Percentiles rank a stretch among this genome's conserved stretches.
These are phyloP conservation scores for Rhizopogon rudus DNA, from an alignment of 768 basidiomycete species.

Conservation along the genomic window DNA sequence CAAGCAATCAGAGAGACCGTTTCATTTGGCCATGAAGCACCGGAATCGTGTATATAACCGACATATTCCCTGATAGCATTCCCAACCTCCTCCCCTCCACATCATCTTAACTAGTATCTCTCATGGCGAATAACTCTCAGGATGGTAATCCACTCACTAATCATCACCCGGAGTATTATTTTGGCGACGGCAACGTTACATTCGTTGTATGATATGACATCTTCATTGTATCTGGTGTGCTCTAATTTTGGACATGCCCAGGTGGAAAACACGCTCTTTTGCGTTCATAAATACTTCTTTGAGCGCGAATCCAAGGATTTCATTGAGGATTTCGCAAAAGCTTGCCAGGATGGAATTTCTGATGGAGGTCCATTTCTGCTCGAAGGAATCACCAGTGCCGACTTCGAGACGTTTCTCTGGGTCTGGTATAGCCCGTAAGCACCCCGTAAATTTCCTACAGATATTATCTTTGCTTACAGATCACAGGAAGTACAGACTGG, in stretches of 20 bases:
- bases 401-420: constrained; percentile 47
- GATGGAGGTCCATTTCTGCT: constrained; percentile 2
- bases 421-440: constrained; percentile 54
- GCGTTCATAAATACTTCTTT: constrained; percentile 32
- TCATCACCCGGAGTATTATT: constrained; percentile 37
- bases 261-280: constrained; percentile 31
- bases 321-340: constrained; percentile 13
- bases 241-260: constrained; percentile 7
- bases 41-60: background rate
- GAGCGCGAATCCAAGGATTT: constrained; percentile 32
- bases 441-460: background rate
- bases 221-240: background rate
- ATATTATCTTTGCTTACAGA: background rate
- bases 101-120: background rate
- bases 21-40: background rate
- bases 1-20: background rate
- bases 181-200: constrained; percentile 49
- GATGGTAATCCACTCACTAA: background rate
- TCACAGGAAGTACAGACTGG: constrained; percentile 33
- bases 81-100: no score
- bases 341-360: background rate
- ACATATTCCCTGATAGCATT: background rate
- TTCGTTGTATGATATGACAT: constrained; percentile 40
- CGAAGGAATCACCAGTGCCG: constrained; percentile 23
- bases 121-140: background rate